Percentiles rank a stretch among this genome's conserved stretches.
Conservation (phyloP, 164 flowering plant species). For the Vitis labrusca region DNA sequence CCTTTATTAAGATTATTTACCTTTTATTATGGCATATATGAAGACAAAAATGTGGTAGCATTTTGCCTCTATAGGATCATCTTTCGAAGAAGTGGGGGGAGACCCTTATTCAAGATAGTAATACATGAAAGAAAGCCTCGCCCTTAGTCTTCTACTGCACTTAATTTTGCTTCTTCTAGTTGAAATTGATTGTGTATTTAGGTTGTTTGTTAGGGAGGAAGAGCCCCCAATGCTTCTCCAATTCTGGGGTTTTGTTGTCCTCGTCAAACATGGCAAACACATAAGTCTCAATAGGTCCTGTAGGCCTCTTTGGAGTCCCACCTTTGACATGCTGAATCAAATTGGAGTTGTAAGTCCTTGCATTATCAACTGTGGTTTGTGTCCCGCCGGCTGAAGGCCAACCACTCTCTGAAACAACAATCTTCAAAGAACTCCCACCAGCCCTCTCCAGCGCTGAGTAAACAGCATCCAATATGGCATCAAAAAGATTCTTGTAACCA, state of each 20-base stretch:
- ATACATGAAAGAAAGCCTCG: too few species aligned
- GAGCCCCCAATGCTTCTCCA: conserved; percentile 24
- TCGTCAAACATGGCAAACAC: conserved; percentile 32
- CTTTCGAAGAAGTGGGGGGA: too few species aligned
- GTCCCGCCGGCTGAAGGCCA: conserved; percentile 25
- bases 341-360: conserved; percentile 19
- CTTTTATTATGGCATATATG: too few species aligned
- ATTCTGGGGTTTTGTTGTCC: conserved; percentile 15
- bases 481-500: conserved; percentile 24
- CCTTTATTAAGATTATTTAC: too few species aligned
- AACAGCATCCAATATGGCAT: conserved; percentile 27
- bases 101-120: too few species aligned
- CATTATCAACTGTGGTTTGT: conserved; percentile 15
- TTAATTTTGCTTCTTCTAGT: background rate
- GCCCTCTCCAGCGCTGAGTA: conserved; percentile 26
- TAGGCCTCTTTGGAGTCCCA: conserved; percentile 28
- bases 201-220: conserved; percentile 13
- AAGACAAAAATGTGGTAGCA: too few species aligned
- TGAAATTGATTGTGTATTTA: conserved; percentile 12
- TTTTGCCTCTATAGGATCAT: too few species aligned
- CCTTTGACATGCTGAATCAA: conserved; percentile 25
- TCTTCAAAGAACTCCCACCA: conserved; percentile 13
- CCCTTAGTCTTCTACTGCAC: too few species aligned
- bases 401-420: conserved; percentile 30
- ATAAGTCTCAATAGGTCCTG: conserved; percentile 21